phyloP scores from a whole-genome alignment of 2,329 filamentous ascomycete genomes.

The Xylariaceae sp. region DNA sequence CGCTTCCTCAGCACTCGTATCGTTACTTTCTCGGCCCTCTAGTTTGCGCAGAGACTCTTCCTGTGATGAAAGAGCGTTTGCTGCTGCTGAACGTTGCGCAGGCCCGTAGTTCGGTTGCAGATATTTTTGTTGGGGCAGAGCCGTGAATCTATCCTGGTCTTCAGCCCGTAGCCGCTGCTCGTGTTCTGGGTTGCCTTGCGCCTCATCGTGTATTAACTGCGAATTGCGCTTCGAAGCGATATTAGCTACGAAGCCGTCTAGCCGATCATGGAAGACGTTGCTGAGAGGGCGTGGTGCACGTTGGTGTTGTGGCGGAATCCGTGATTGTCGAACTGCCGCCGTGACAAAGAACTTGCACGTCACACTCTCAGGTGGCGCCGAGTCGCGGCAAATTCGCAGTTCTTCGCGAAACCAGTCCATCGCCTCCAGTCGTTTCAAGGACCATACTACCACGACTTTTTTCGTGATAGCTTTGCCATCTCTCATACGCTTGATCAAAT shows the following conservation, averaged over 20 bases:
- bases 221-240: slow-evolving; percentile 85
- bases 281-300: slow-evolving; percentile 60
- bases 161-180: slow-evolving; percentile 75
- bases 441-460: slow-evolving; percentile 89
- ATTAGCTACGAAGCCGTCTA: slow-evolving; percentile 81
- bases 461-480: slow-evolving; percentile 91
- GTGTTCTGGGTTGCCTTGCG: slow-evolving; percentile 69
- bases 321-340: slow-evolving; percentile 55
- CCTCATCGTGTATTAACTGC: slow-evolving; percentile 74
- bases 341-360: slow-evolving; percentile 96
- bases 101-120: slow-evolving; percentile 49
- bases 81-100: slow-evolving; percentile 31
- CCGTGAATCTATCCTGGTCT: slow-evolving; percentile 78
- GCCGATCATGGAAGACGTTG: slow-evolving; percentile 73
- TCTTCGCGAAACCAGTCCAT: slow-evolving; percentile 99
- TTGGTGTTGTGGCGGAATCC: slow-evolving; percentile 27
- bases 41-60: slow-evolving; percentile 46
- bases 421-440: slow-evolving; percentile 81
- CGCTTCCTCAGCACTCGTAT: slow-evolving; percentile 34
- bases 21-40: slow-evolving; percentile 43
- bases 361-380: slow-evolving; percentile 79
- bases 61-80: slow-evolving; percentile 31
- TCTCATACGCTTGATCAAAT: slow-evolving; percentile 93
- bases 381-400: slow-evolving; percentile 82
- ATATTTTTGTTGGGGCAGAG: slow-evolving; percentile 65